phyloP scores from a whole-genome alignment of 2,329 filamentous ascomycete species.

The Penicillium aurantiogriseum region DNA sequence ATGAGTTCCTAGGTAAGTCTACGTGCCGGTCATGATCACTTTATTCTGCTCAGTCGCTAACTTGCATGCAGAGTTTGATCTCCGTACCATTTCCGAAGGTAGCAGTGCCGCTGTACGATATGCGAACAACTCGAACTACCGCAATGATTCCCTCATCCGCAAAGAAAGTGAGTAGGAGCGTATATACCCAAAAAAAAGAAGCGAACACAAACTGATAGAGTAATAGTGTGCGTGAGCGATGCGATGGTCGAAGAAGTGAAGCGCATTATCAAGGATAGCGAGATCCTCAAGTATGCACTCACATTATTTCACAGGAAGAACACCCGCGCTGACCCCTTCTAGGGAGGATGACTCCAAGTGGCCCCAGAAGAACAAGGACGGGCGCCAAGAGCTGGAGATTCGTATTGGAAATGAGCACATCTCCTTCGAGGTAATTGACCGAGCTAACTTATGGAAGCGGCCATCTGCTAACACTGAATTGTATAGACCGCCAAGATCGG shows the following conservation, averaged over 20 bases:
- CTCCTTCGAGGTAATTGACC: slow-evolving; percentile 75
- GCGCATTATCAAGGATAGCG: slow-evolving; percentile 93
- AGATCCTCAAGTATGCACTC: slow-evolving; percentile 84
- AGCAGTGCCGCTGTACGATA: slow-evolving; percentile 92
- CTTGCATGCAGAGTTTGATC: slow-evolving; percentile 77
- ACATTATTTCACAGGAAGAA: slow-evolving; percentile 13
- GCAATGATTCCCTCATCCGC: slow-evolving; percentile 95
- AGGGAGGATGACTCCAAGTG: slow-evolving; percentile 98
- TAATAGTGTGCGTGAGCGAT: slow-evolving; percentile 88
- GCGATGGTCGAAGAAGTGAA: slow-evolving; percentile 91
- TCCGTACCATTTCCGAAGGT: slow-evolving; percentile 87
- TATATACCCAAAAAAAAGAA: not conserved
- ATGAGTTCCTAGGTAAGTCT: slow-evolving; percentile 85
- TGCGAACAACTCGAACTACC: slow-evolving; percentile 99
- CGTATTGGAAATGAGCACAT: slow-evolving; percentile 92
- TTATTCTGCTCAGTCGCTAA: slow-evolving; percentile 20
- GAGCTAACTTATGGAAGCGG: not conserved
- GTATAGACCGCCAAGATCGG: slow-evolving; percentile 93
- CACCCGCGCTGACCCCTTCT: slow-evolving; percentile 20
- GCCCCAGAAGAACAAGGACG: slow-evolving; percentile 99
- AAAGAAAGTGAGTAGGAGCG: slow-evolving; percentile 81
- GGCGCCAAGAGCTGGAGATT: slow-evolving; percentile 93
- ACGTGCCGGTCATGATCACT: not conserved
- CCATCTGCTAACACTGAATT: not conserved
- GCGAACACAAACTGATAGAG: not conserved